A percentile compares a stretch with the other conserved stretches of the same genome.
phyloP scores from a whole-genome alignment of 805 yeast species.

The Lachancea fermentati region DNA sequence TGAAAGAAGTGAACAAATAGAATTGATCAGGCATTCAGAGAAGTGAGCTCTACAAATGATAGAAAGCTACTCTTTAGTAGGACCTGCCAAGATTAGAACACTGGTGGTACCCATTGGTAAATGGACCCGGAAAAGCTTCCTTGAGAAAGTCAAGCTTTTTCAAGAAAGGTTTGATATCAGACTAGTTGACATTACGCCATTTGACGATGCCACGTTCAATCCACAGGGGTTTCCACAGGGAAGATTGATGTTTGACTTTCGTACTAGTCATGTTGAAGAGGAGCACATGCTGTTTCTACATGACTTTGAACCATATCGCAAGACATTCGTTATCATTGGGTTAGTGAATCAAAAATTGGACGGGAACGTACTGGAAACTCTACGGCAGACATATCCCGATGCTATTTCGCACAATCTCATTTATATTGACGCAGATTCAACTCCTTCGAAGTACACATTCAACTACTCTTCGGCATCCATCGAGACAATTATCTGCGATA shows the following conservation, averaged over 20 bases:
- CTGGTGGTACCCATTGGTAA: slow-evolving; percentile 63
- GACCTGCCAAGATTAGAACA: slow-evolving; percentile 62
- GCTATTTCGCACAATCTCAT: slow-evolving; percentile 29
- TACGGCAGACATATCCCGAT: slow-evolving; percentile 33
- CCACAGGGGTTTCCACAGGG: slow-evolving; percentile 87
- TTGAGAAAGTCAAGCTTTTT: slow-evolving; percentile 39
- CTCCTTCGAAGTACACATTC: slow-evolving; percentile 1
- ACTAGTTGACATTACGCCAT: slow-evolving; percentile 69
- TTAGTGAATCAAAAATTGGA: slow-evolving; percentile 28
- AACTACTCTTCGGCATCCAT: slow-evolving; percentile 22
- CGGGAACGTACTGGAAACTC: slow-evolving; percentile 13
- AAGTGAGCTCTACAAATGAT: neutral
- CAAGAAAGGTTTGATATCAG: slow-evolving; percentile 55
- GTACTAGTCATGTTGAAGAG: slow-evolving; percentile 37
- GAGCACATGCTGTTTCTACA: slow-evolving; percentile 62
- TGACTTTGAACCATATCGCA: slow-evolving; percentile 87
- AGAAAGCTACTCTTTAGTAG: slow-evolving; percentile 30
- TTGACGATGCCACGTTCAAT: slow-evolving; percentile 54
- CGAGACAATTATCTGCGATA: slow-evolving; percentile 69
- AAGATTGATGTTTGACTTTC: slow-evolving; percentile 53
- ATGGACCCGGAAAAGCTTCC: slow-evolving; percentile 36
- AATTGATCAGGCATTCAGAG: no score
- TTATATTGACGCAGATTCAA: slow-evolving; percentile 10
- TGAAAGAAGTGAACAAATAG: no score
- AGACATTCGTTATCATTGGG: slow-evolving; percentile 60